Conservation (phyloP, 192 early-diverging fungal genomes). For the Linnemannia exigua region DNA sequence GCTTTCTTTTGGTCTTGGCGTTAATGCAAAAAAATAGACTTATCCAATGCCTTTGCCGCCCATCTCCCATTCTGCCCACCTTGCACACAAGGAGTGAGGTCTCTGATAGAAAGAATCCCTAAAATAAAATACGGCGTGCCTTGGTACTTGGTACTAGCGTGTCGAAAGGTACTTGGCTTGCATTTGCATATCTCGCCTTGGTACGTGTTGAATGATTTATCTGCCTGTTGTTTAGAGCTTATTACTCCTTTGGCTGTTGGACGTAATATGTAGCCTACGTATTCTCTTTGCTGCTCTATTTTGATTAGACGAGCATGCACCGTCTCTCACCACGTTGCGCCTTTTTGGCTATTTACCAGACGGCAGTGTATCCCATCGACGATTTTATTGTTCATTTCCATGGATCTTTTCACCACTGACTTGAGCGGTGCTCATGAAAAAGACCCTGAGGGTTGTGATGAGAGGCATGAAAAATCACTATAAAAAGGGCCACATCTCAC, state of each 20-base stretch:
- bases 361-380: no score
- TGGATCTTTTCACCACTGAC: background rate
- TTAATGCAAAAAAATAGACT: background rate
- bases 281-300: background rate
- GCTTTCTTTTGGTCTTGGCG: background rate
- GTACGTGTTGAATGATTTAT: background rate
- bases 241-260: background rate
- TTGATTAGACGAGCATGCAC: background rate
- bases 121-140: background rate
- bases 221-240: background rate
- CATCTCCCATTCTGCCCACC: background rate
- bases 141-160: no score
- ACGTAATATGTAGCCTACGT: background rate
- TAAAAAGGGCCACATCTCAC: background rate
- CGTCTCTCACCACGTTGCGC: no score
- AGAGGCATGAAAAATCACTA: background rate
- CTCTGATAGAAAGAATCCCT: no score
- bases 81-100: background rate
- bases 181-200: background rate
- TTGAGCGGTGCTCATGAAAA: background rate
- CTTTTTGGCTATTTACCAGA: no score
- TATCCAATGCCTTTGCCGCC: background rate
- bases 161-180: background rate
- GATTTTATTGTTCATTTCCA: no score
- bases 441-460: background rate